A percentile compares a stretch with the other conserved stretches of the same genome.
Evolutionary conservation across 305 asterid species (phyloP).

Genomic region (Nicotiana rustica): DNA sequence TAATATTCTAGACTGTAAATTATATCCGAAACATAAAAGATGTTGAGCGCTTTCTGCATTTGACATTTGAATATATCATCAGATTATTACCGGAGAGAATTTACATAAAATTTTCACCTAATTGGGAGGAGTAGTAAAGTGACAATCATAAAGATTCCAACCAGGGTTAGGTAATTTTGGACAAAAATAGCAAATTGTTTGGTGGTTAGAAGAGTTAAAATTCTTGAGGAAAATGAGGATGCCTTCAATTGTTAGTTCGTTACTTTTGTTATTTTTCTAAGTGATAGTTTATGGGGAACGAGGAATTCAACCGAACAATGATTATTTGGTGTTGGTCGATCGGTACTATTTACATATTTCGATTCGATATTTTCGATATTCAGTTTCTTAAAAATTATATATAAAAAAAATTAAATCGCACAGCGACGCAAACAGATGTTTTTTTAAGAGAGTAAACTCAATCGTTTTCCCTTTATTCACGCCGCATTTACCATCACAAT

Average conservation of each 20-base stretch:
- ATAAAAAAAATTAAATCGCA: not conserved
- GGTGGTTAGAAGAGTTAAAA: not conserved
- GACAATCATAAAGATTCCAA: not conserved
- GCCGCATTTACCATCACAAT: slow-evolving; percentile 61
- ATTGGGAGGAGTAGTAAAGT: not conserved
- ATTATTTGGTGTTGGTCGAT: not conserved
- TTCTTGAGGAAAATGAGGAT: not conserved
- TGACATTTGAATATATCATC: not conserved
- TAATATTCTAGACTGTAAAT: too few relatives aligned
- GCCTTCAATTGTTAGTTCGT: not conserved
- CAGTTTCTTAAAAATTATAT: too few relatives aligned
- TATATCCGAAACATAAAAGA: too few relatives aligned
- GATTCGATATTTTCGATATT: too few relatives aligned
- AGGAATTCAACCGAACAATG: not conserved
- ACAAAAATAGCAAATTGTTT: not conserved
- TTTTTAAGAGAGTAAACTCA: not conserved
- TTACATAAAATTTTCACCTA: not conserved
- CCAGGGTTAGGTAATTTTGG: not conserved
- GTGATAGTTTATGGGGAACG: not conserved
- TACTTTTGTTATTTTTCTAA: not conserved
- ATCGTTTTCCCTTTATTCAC: slow-evolving; percentile 60
- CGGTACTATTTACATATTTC: too few relatives aligned
- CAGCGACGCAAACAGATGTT: not conserved
- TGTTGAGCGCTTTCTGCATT: not conserved
- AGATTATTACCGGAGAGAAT: not conserved